Evolutionary conservation across 2,329 filamentous ascomycete species (phyloP).

Genomic region (Fusarium graminum): DNA sequence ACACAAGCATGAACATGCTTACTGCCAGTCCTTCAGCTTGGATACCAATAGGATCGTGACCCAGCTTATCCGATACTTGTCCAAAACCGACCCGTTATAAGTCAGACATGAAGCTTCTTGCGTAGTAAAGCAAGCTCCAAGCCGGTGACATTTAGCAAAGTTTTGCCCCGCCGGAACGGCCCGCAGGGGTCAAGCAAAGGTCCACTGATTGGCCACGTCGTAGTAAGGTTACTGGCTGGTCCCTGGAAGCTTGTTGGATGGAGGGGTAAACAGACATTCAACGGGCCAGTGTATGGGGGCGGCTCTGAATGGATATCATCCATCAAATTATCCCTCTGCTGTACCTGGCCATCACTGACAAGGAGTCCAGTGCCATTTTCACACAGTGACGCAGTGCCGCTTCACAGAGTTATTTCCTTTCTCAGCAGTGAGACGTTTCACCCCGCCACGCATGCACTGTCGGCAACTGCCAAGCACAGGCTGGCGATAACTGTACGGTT

Average conservation of each 20-base stretch:
- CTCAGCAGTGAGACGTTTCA: slow-evolving; percentile 31
- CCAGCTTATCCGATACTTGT: background rate
- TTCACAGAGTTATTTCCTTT: slow-evolving; percentile 20
- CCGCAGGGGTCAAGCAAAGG: slow-evolving; percentile 33
- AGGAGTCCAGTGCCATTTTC: background rate
- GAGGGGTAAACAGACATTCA: slow-evolving; percentile 31
- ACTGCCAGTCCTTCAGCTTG: background rate
- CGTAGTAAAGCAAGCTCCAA: slow-evolving; percentile 12
- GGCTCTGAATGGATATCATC: slow-evolving; percentile 22
- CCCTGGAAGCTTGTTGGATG: slow-evolving; percentile 26
- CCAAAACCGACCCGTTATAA: background rate
- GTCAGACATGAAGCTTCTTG: slow-evolving; percentile 6
- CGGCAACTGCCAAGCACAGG: slow-evolving; percentile 33
- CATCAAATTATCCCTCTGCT: slow-evolving; percentile 15
- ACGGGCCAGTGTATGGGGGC: slow-evolving; percentile 8
- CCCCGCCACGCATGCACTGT: slow-evolving; percentile 32
- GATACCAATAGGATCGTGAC: background rate
- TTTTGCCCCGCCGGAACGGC: slow-evolving; percentile 45
- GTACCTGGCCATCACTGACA: slow-evolving; percentile 11
- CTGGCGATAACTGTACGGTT: slow-evolving; percentile 29
- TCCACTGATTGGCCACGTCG: slow-evolving; percentile 33
- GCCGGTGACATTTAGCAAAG: slow-evolving; percentile 18
- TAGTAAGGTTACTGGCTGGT: slow-evolving; percentile 21
- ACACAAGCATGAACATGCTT: background rate
- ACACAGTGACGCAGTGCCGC: slow-evolving; percentile 10